phyloP scores from a whole-genome alignment of 495 filamentous ascomycete species.

The Aspergillus taichungensis region DNA sequence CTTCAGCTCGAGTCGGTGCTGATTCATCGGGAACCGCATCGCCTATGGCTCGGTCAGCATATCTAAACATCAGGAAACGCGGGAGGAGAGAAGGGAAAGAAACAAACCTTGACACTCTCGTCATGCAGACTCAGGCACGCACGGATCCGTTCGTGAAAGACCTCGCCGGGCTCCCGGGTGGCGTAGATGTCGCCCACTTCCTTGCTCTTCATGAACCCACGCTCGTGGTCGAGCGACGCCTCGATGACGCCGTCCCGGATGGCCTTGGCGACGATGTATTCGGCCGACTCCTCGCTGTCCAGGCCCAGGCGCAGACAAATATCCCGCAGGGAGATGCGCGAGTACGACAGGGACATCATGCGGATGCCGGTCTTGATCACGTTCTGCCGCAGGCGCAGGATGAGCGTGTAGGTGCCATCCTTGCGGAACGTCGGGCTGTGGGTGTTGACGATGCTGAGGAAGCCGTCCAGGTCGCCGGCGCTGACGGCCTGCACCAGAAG shows the following conservation, averaged over 20 bases:
- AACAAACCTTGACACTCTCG: constrained; percentile 87
- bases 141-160: constrained; percentile 90
- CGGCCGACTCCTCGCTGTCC: constrained; percentile 90
- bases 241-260: constrained; percentile 98
- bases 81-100: constrained; percentile 4
- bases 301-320: constrained; percentile 91
- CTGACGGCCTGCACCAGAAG: constrained; percentile 89
- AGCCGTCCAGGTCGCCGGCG: constrained; percentile 87
- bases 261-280: constrained; percentile 98
- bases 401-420: constrained; percentile 92
- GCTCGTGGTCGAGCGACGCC: constrained; percentile 86
- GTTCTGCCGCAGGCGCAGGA: constrained; percentile 89
- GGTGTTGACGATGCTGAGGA: constrained; percentile 70
- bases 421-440: constrained; percentile 78
- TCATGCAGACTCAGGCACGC: constrained; percentile 89
- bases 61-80: constrained; percentile 10
- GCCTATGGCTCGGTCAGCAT: constrained; percentile 45
- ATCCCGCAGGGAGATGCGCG: constrained; percentile 91
- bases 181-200: constrained; percentile 91
- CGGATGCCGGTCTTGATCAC: constrained; percentile 99
- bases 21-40: constrained; percentile 99
- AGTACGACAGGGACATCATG: constrained; percentile 98
- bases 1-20: constrained; percentile 94
- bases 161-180: constrained; percentile 89
- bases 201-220: constrained; percentile 97